Percentiles rank a stretch among this genome's conserved stretches.
Conservation (phyloP, 352 stramenopile genomes). For the Globisporangium abappressorium region DNA sequence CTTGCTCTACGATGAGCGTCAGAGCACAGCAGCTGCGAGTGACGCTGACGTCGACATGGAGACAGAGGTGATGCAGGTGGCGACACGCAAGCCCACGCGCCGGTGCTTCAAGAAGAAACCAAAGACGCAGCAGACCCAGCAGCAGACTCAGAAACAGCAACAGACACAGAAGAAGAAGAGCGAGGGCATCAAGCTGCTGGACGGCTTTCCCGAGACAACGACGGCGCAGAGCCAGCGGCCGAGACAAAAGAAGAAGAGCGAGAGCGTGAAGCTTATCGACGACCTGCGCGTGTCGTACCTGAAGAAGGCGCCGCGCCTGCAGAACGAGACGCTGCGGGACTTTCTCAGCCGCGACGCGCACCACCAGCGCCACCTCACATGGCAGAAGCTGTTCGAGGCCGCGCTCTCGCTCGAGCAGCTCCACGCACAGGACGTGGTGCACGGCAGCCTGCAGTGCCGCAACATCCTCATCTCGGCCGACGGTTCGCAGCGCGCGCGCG, state of each 20-base stretch:
- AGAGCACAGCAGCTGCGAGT: background rate
- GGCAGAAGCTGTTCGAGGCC: constrained; percentile 16
- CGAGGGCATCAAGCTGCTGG: constrained; percentile 7
- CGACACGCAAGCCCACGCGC: constrained; percentile 1
- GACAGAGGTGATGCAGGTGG: background rate
- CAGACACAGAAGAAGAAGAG: background rate
- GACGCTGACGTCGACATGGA: background rate
- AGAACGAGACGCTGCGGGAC: constrained; percentile 13
- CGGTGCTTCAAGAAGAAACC: constrained; percentile 2
- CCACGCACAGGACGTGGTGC: constrained; percentile 12
- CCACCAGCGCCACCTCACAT: constrained; percentile 10
- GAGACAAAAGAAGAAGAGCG: background rate
- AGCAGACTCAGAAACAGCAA: background rate
- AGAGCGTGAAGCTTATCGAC: constrained; percentile 13
- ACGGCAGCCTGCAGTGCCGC: constrained; percentile 11
- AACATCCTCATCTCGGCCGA: constrained; percentile 20
- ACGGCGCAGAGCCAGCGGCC: background rate
- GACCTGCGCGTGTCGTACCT: constrained; percentile 9
- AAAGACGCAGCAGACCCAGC: background rate
- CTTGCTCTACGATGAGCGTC: background rate
- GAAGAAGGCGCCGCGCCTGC: background rate
- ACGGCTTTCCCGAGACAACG: background rate
- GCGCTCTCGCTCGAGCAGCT: constrained; percentile 12
- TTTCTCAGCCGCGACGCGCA: background rate
- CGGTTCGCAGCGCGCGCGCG: constrained; percentile 9